phyloP scores from a whole-genome alignment of 768 basidiomycete genomes.

The Phylloporus arenicola region DNA sequence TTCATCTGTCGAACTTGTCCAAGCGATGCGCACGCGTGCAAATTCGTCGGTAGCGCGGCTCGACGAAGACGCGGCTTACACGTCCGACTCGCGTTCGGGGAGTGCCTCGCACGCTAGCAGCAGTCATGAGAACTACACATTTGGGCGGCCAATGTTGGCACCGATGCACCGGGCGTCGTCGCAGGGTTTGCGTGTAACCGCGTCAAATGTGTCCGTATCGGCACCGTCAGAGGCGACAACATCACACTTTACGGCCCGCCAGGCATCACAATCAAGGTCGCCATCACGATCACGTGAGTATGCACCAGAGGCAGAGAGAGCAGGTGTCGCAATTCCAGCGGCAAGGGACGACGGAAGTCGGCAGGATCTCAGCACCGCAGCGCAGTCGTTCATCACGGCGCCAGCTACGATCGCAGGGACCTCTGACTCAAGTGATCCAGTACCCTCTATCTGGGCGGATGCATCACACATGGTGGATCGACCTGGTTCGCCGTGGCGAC shows the following conservation, averaged over 20 bases:
- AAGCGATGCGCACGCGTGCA: constrained; percentile 46
- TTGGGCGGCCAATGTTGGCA: constrained; percentile 52
- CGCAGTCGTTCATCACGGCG: constrained; percentile 63
- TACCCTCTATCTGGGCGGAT: constrained; percentile 46
- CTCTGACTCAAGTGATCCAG: constrained; percentile 47
- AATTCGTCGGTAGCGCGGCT: constrained; percentile 67
- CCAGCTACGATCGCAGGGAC: constrained; percentile 53
- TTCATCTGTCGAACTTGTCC: constrained; percentile 55
- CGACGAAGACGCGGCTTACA: constrained; percentile 45
- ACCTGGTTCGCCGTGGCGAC: constrained; percentile 34
- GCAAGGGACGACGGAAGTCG: constrained; percentile 34
- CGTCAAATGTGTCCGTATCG: constrained; percentile 21
- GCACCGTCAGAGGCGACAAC: constrained; percentile 25
- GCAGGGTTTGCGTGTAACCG: constrained; percentile 12
- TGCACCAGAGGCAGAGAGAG: constrained; percentile 10
- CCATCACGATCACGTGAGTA: neutral
- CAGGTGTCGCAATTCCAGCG: constrained; percentile 24
- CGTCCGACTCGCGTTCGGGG: constrained; percentile 37
- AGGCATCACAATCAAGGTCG: constrained; percentile 9
- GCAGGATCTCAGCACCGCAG: constrained; percentile 64
- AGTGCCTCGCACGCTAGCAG: constrained; percentile 40
- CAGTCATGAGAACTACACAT: constrained; percentile 68
- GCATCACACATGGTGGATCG: constrained; percentile 40
- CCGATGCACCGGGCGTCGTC: constrained; percentile 20
- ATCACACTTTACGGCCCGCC: constrained; percentile 18